Percentiles rank a stretch among this genome's conserved stretches.
Conservation (phyloP, 2,329 filamentous ascomycete species). For the Pseudocercospora crystallina region DNA sequence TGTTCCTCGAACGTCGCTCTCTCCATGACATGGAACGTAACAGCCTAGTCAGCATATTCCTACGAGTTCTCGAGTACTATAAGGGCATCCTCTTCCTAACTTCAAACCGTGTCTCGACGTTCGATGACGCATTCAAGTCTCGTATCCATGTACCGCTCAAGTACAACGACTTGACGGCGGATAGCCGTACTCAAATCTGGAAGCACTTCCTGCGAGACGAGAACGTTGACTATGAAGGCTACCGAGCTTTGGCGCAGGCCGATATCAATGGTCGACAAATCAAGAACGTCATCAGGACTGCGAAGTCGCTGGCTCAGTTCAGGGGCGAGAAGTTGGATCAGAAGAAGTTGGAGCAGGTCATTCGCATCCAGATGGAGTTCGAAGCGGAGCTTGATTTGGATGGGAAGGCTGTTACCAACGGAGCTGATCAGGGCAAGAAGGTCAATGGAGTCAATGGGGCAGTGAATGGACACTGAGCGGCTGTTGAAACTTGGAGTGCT, state of each 20-base stretch:
- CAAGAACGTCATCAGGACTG: constrained; percentile 33
- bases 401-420: background rate
- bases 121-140: constrained; percentile 40
- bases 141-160: constrained; percentile 38
- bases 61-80: constrained; percentile 41
- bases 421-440: background rate
- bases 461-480: no score
- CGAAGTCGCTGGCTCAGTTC: constrained; percentile 28
- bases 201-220: constrained; percentile 25
- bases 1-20: constrained; percentile 78
- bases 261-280: constrained; percentile 33
- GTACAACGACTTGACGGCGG: constrained; percentile 26
- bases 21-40: constrained; percentile 82
- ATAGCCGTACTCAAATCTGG: constrained; percentile 28
- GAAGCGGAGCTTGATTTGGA: constrained; percentile 25
- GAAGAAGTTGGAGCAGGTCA: constrained; percentile 28
- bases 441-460: constrained; percentile 5
- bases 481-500: no score
- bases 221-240: constrained; percentile 22
- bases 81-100: constrained; percentile 41
- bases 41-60: constrained; percentile 65
- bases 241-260: constrained; percentile 22
- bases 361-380: constrained; percentile 30
- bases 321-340: constrained; percentile 23
- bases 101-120: constrained; percentile 36